Evolutionary conservation across 164 flowering plant genomes (phyloP), one percentile per base, ranked within the genome.

Genomic region (Chloranthus sessilifolius): DNA sequence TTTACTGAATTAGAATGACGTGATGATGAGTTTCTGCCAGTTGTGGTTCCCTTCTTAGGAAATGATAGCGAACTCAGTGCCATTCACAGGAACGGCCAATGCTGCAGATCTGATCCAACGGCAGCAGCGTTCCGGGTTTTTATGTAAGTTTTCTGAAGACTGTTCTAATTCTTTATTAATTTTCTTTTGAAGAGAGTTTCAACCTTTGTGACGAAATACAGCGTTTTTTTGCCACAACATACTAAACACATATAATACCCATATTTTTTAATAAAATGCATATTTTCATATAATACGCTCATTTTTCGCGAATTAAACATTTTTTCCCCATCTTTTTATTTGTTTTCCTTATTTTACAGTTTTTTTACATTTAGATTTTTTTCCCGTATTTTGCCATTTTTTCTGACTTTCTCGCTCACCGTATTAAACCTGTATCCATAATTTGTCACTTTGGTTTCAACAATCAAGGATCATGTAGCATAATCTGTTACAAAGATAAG

Each of bases 21-120:
- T 61, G 74, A 64, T 74, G 63, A 73, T 74, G 76, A 76, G 64
- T 69, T 67, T 70, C 64, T 73, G 63, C 66, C 80, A 66, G 75
- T 70, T 67, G 48, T 70, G n/a, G n/a, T 34, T 50, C 68, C 31
- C 61, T 33, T 67, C 55, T 55, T 68, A 88, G 98, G 90, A 74
- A 76, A 43, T 82, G 35, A 35, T 81, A 39, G 59, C 63, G n/a
- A 76, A 87, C 68, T 77, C 80, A 4, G 82, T 79, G 23, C 59
- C 74, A 15, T 68, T 70, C 29, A 67, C 70, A n/a, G 80, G 74
- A 59, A 59, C 27, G 26, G 96, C 95, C 19, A 49, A 50, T 59
- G 98, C 98, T 56, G 98, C 98, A 45, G 96, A 92, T 72, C 45
- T 92, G 70, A 88, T 82, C 58, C 96, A 88, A 55, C 82, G 74